Conservation (phyloP, 2,329 filamentous ascomycete species). For the Rosellinia necatrix region DNA sequence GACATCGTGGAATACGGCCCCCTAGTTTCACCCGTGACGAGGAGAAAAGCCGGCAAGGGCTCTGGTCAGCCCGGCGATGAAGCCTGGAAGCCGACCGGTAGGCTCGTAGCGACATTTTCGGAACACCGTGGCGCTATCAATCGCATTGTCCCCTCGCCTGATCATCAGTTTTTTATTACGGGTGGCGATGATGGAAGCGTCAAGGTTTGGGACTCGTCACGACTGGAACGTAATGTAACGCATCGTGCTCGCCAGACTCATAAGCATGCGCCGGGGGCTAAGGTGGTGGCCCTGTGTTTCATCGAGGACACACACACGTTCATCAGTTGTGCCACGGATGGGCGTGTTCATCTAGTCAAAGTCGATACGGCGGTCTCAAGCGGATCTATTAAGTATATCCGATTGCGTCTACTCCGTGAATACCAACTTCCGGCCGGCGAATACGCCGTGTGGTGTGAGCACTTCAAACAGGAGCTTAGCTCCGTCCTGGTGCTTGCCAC, state of each 20-base stretch:
- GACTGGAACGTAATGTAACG: conserved; percentile 88
- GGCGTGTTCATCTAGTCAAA: conserved; percentile 86
- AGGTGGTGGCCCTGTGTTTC: conserved; percentile 83
- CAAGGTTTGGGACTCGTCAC: conserved; percentile 89
- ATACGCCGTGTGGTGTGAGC: conserved; percentile 86
- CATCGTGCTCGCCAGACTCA: conserved; percentile 87
- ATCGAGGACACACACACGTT: conserved; percentile 95
- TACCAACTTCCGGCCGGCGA: conserved; percentile 78
- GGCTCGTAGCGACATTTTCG: conserved; percentile 82
- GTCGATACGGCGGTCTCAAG: conserved; percentile 60
- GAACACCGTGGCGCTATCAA: conserved; percentile 86
- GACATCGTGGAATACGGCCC: conserved; percentile 77
- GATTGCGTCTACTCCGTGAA: conserved; percentile 74
- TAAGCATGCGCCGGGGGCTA: conserved; percentile 70
- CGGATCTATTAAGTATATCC: conserved; percentile 73
- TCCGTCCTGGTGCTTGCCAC: conserved; percentile 89
- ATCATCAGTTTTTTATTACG: conserved; percentile 94
- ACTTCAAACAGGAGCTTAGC: conserved; percentile 79
- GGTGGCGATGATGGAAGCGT: conserved; percentile 89
- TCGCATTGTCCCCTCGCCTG: conserved; percentile 79
- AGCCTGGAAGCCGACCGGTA: conserved; percentile 83
- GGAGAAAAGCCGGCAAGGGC: conserved; percentile 54
- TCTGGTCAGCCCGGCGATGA: conserved; percentile 59
- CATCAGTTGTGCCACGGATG: conserved; percentile 86
- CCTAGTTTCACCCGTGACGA: conserved; percentile 70